Evolutionary conservation across 192 early-diverging fungal species (phyloP).

Genomic region (Entomortierella lignicola): DNA sequence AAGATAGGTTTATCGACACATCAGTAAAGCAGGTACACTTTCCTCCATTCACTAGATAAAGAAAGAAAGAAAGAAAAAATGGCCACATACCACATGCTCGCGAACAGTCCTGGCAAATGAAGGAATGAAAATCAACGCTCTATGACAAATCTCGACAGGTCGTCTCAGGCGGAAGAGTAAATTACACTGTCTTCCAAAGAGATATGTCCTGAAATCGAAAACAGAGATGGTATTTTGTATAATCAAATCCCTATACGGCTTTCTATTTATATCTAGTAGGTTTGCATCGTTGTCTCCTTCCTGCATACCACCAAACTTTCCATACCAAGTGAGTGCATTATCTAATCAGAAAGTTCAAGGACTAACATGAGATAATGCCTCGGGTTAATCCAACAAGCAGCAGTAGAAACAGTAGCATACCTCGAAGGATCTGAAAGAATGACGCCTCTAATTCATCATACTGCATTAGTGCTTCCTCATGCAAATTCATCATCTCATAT

Average conservation of each 20-base stretch:
- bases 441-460: slow-evolving; percentile 98
- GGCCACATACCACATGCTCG: slow-evolving; percentile 71
- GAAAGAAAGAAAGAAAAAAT: not conserved
- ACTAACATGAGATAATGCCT: slow-evolving; percentile 2
- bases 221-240: slow-evolving; percentile 90
- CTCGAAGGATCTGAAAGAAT: slow-evolving; percentile 90
- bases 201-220: slow-evolving; percentile 97
- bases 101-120: slow-evolving; percentile 75
- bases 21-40: not conserved
- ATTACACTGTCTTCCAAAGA: slow-evolving; percentile 91
- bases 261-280: slow-evolving; percentile 78
- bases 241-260: slow-evolving; percentile 90
- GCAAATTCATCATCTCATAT: slow-evolving; percentile 88
- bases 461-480: slow-evolving; percentile 90
- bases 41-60: no score
- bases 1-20: not conserved
- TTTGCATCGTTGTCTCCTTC: slow-evolving; percentile 90
- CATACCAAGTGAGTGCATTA: slow-evolving; percentile 93
- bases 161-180: slow-evolving; percentile 77
- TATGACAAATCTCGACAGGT: slow-evolving; percentile 72
- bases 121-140: slow-evolving; percentile 81
- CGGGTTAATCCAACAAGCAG: not conserved
- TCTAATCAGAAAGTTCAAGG: slow-evolving; percentile 49
- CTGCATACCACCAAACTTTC: slow-evolving; percentile 88
- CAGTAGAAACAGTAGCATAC: no score